These are phyloP conservation scores for Lonicera japonica DNA, from an alignment of 129 eudicot genomes.

Conservation along the genomic window DNA sequence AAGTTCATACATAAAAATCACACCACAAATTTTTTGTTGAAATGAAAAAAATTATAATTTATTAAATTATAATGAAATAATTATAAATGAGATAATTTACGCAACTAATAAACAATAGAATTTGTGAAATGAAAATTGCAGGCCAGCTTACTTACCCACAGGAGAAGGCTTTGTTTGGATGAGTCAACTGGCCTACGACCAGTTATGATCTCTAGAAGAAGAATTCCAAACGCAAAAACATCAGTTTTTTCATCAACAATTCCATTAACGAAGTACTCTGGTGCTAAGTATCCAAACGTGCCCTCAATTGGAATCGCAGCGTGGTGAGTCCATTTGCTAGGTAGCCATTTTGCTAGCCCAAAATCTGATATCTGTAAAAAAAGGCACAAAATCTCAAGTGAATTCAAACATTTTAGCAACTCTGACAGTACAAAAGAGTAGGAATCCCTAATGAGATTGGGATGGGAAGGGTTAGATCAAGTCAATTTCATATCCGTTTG, in stretches of 20 bases:
- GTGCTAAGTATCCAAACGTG: slow-evolving; percentile 90
- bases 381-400: not conserved
- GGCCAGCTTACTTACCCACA: slow-evolving; percentile 49
- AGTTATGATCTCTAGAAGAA: slow-evolving; percentile 72
- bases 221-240: slow-evolving; percentile 85
- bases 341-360: slow-evolving; percentile 96
- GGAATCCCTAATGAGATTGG: no score
- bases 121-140: no score
- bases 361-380: slow-evolving; percentile 73
- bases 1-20: no score
- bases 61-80: no score
- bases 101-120: no score
- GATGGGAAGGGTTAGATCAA: no score
- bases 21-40: no score
- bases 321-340: slow-evolving; percentile 77
- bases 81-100: no score
- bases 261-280: slow-evolving; percentile 93
- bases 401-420: not conserved
- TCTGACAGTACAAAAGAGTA: no score
- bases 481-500: no score
- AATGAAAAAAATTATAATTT: no score
- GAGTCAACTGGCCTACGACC: slow-evolving; percentile 81
- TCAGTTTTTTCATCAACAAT: slow-evolving; percentile 87
- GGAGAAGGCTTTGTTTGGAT: slow-evolving; percentile 53
- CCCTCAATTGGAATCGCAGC: slow-evolving; percentile 77